Percentiles rank a stretch among this genome's conserved stretches.
phyloP scores from a whole-genome alignment of 179 eudicot species.

The Spinacia oleracea region DNA sequence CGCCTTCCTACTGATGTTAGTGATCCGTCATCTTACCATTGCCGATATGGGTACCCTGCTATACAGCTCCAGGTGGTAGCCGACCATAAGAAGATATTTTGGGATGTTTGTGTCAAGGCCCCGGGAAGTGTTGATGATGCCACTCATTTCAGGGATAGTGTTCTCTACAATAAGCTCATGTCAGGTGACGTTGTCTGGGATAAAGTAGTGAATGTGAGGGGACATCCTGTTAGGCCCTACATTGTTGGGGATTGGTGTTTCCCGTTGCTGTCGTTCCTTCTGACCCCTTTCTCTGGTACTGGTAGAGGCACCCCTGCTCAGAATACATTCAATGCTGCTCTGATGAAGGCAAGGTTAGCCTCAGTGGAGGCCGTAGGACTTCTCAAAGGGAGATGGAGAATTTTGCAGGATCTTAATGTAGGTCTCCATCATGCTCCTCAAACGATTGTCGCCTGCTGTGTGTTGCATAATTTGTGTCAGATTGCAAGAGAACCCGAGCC shows the following conservation, averaged over 20 bases:
- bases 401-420: conserved; percentile 82
- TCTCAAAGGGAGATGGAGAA: conserved; percentile 94
- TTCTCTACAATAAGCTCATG: conserved; percentile 69
- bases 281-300: conserved; percentile 66
- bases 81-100: conserved; percentile 87
- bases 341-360: conserved; percentile 72
- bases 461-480: conserved; percentile 95
- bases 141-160: conserved; percentile 82
- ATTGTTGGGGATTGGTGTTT: conserved; percentile 85
- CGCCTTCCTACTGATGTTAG: conserved; percentile 38
- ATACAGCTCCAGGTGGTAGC: conserved; percentile 91
- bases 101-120: conserved; percentile 96
- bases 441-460: conserved; percentile 96
- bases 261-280: conserved; percentile 77
- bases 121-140: conserved; percentile 86
- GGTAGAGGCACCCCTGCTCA: conserved; percentile 63
- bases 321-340: conserved; percentile 66
- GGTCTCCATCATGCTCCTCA: conserved; percentile 91
- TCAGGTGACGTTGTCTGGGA: conserved; percentile 93
- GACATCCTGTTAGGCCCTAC: conserved; percentile 81
- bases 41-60: conserved; percentile 54
- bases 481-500: conserved; percentile 94
- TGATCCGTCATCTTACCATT: conserved; percentile 42
- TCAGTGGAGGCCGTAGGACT: conserved; percentile 83
- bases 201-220: conserved; percentile 70